phyloP scores from a whole-genome alignment of 768 basidiomycete genomes.

The Coprinopsis strossmayeri region DNA sequence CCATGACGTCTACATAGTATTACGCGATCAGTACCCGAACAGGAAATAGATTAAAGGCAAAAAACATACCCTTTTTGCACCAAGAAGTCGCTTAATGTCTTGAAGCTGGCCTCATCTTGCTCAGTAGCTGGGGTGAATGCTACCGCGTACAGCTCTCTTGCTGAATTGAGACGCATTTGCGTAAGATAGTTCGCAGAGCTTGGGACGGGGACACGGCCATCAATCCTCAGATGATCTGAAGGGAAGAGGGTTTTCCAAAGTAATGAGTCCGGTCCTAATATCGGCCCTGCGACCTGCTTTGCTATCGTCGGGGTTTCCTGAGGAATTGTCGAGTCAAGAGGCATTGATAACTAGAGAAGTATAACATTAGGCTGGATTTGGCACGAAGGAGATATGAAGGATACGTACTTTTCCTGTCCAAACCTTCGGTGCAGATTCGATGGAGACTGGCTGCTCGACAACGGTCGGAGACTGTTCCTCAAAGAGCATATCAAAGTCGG shows the following conservation, averaged over 20 bases:
- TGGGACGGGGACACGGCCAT: constrained; percentile 77
- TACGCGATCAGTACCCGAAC: constrained; percentile 10
- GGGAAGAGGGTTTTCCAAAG: constrained; percentile 80
- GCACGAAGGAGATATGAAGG: not conserved
- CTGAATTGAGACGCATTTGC: constrained; percentile 66
- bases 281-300: constrained; percentile 74
- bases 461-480: constrained; percentile 48
- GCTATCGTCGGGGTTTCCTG: constrained; percentile 63
- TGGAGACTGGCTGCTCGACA: constrained; percentile 33
- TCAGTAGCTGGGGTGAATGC: constrained; percentile 55
- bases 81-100: constrained; percentile 58
- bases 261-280: constrained; percentile 45
- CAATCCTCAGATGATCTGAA: constrained; percentile 61
- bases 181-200: constrained; percentile 74
- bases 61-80: constrained; percentile 59
- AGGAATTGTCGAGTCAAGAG: constrained; percentile 62
- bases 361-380: constrained; percentile 8
- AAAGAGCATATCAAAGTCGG: constrained; percentile 84
- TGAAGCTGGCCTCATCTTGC: constrained; percentile 43
- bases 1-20: constrained; percentile 68
- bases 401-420: constrained; percentile 69
- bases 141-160: constrained; percentile 76
- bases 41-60: not conserved
- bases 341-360: constrained; percentile 70
- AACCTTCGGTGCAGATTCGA: constrained; percentile 54